Percentiles rank a stretch among this genome's conserved stretches.
phyloP scores from a whole-genome alignment of 352 stramenopile species.

The Phytopythium cucurbitacearum region DNA sequence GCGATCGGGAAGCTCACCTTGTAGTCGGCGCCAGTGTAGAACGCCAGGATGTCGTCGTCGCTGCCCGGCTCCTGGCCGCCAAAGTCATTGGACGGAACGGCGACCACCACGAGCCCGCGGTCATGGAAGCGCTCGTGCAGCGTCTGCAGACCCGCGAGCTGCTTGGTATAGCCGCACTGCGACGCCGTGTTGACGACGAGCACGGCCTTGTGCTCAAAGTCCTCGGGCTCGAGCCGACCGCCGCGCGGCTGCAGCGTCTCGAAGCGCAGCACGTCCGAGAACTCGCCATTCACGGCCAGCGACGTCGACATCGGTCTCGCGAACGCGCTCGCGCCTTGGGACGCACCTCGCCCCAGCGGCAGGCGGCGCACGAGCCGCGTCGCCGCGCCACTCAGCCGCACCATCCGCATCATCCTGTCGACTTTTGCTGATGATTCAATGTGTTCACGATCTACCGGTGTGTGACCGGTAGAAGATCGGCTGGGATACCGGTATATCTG shows the following conservation, averaged over 20 bases:
- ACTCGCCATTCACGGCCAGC: constrained; percentile 19
- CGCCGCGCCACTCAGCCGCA: not conserved
- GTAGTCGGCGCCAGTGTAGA: constrained; percentile 32
- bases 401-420: not conserved
- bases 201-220: constrained; percentile 38
- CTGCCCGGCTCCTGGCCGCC: constrained; percentile 40
- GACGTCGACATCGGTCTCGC: not conserved
- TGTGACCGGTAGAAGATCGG: too few species aligned
- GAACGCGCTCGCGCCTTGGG: too few species aligned
- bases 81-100: constrained; percentile 73
- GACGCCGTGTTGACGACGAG: constrained; percentile 76
- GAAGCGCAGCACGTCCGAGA: constrained; percentile 38
- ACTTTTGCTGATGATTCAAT: not conserved
- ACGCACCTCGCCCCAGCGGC: too few species aligned
- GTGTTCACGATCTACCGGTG: too few species aligned
- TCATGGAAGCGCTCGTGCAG: constrained; percentile 43
- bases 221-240: constrained; percentile 21
- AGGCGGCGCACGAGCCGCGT: not conserved
- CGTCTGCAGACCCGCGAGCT: constrained; percentile 48
- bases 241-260: constrained; percentile 29
- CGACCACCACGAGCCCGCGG: constrained; percentile 46
- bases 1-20: constrained; percentile 53
- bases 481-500: too few species aligned
- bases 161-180: constrained; percentile 38
- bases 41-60: constrained; percentile 33